A percentile compares a stretch with the other conserved stretches of the same genome.
These are phyloP conservation scores for Raphanus hybrid DNA, from an alignment of 441 rosid genomes.

Conservation along the genomic window DNA sequence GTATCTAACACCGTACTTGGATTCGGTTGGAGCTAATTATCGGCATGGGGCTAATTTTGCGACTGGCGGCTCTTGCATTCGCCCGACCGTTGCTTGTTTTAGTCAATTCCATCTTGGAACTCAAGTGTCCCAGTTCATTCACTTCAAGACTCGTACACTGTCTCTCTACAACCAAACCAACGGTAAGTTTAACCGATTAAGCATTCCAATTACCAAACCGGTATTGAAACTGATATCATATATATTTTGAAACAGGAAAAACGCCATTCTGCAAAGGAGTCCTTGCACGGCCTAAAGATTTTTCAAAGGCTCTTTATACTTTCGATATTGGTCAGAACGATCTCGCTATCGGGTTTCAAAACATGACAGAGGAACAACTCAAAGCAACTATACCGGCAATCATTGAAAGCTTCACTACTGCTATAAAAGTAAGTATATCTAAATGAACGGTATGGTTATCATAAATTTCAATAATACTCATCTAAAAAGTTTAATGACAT, in stretches of 20 bases:
- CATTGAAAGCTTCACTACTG: conserved; percentile 53
- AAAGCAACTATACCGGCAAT: conserved; percentile 64
- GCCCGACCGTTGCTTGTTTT: conserved; percentile 56
- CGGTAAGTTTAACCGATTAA: conserved; percentile 35
- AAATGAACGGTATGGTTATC: not conserved
- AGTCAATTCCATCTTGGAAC: conserved; percentile 74
- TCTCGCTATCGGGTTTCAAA: conserved; percentile 59
- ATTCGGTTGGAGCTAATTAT: conserved; percentile 63
- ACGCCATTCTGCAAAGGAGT: conserved; percentile 45
- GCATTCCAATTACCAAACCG: conserved; percentile 3
- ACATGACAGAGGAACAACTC: conserved; percentile 55
- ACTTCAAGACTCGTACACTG: conserved; percentile 63
- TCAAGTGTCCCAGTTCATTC: conserved; percentile 73
- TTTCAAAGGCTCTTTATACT: conserved; percentile 69
- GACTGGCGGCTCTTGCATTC: conserved; percentile 67
- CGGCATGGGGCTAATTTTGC: conserved; percentile 76
- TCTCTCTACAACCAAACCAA: conserved; percentile 50
- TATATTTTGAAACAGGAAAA: conserved; percentile 38
- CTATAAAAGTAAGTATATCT: conserved; percentile 55
- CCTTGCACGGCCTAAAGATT: conserved; percentile 70
- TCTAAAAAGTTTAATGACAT: no score
- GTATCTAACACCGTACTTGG: conserved; percentile 65
- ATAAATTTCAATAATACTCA: no score
- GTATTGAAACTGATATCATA: not conserved
- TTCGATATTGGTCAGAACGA: conserved; percentile 91